Base-by-base conservation (phyloP, 306 rosid species). In the Fagus crenata region DNA sequence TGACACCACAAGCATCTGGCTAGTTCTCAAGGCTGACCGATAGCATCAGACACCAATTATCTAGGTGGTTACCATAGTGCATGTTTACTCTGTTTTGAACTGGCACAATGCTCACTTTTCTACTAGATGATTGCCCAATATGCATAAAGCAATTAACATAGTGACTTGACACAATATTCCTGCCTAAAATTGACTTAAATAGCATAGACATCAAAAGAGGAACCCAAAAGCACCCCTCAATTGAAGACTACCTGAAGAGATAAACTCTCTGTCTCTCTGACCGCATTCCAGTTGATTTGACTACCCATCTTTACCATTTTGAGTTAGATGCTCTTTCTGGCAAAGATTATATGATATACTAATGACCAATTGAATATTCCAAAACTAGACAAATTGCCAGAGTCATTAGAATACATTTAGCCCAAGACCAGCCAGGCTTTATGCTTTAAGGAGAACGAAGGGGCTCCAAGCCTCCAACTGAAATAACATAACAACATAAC, bases 371-470 rank as follows among this genome's bases (percentile, higher is more conserved):
- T n/a, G n/a, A n/a, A n/a, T 7, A 11, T 5, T 46, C 42, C 22
- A 53, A 31, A 28, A n/a, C 22, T 40, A 53, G n/a, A 37, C 64
- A 18, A 58, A 76, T 9, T 67, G 70, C 51, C 76, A n/a, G 63
- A 58, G 37, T 32, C 43, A 58, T 40, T 3, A 55, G 70, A 42
- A 78, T 13, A 35, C 22, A 70, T 54, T 58, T 18, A 78, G 64
- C 78, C 14, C 53, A 64, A 63, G 61, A 43, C 7, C 68, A 69
- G 32, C 77, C 35, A 14, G n/a, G 31, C 41, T 31, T 36, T 61
- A 46, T 63, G 42, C 64, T 58, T 33, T 43, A 35, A 18, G 77
- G 49, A 67, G 12, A 77, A 15, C 8, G n/a, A 1, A 11, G 43
- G 71, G 4, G 49, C 2, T n/a, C 11, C 39, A 32, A 60, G 14